Evolutionary conservation across 2,329 filamentous ascomycete genomes (phyloP), one percentile per base, ranked within the genome.

Genomic region (Pestalotiopsis sp.): DNA sequence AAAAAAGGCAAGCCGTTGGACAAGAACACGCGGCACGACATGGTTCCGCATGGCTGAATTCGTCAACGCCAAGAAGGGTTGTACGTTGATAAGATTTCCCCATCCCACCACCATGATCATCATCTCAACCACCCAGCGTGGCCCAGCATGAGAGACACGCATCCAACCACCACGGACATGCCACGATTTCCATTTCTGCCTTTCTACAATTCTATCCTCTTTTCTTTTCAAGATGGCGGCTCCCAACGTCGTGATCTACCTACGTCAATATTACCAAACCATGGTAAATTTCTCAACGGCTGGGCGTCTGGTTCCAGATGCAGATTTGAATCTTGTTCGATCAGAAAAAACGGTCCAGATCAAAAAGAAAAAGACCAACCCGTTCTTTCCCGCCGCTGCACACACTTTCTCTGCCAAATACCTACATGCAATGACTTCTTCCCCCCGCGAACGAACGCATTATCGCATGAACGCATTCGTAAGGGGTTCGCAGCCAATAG

Each of bases 21-120:
- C 31, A 36, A 36, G 31, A 45, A 52, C 45, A 52, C 27, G 27
- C 59, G 59, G 59, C 59, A 62, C 11, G 11, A 31, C 31, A 39
- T 62, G 59, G 59, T 62, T 62, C 59, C 59, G 59, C 31, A 38
- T 36, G 25, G 14, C 59, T 62, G 27, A 20, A 62, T 62, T 39
- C 59, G 59, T 62, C 31, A 62, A 62, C 59, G 59, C 59, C 59
- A 39, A 62, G 27, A 39, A 62, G 36, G 27, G 27, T 62, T 62
- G 45, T 20, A 20, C 56, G 31, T 36, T 36, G 31, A 36, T 2
- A 36, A 36, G 7, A 36, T 36, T 49, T 49, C n/a, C 14, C 14
- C n/a, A 14, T 52, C 17, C 45, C 20, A 52, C 17, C 17, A 52
- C 9, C 17, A 41, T 41, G 13, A 62, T 62, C 27, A 38, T 27